A percentile compares a stretch with the other conserved stretches of the same genome.
Evolutionary conservation across 306 rosid genomes (phyloP).

Genomic region (Fragaria vesca): DNA sequence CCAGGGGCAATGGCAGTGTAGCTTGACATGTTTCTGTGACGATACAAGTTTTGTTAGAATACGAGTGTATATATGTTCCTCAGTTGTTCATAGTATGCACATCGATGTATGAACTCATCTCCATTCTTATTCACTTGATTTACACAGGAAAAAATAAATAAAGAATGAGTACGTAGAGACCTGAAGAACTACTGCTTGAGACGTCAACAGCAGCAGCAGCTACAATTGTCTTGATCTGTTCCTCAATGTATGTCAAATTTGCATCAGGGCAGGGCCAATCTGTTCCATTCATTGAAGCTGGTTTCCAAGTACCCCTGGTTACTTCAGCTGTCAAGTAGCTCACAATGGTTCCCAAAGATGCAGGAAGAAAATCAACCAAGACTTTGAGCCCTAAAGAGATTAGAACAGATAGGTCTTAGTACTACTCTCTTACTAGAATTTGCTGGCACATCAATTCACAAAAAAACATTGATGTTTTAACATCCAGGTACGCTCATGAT

Average conservation of each 20-base stretch:
- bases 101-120: neutral
- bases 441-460: neutral
- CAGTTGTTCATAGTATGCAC: neutral
- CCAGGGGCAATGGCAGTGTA: slow-evolving; percentile 89
- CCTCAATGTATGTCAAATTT: slow-evolving; percentile 70
- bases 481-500: neutral
- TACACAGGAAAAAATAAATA: neutral
- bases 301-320: slow-evolving; percentile 89
- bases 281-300: slow-evolving; percentile 88
- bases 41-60: neutral
- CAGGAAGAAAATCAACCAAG: slow-evolving; percentile 95
- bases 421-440: neutral
- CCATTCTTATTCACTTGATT: neutral
- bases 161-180: slow-evolving; percentile 30
- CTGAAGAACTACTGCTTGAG: slow-evolving; percentile 66
- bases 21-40: slow-evolving; percentile 72
- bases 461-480: neutral
- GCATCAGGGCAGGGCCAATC: slow-evolving; percentile 99
- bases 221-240: slow-evolving; percentile 73
- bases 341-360: slow-evolving; percentile 85
- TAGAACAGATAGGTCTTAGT: neutral
- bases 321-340: slow-evolving; percentile 97
- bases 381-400: slow-evolving; percentile 76
- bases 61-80: neutral
- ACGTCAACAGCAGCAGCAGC: slow-evolving; percentile 88